A percentile compares a stretch with the other conserved stretches of the same genome.
Conservation (phyloP, 208 protist genomes). For the Wallacemonas sp. region DNA sequence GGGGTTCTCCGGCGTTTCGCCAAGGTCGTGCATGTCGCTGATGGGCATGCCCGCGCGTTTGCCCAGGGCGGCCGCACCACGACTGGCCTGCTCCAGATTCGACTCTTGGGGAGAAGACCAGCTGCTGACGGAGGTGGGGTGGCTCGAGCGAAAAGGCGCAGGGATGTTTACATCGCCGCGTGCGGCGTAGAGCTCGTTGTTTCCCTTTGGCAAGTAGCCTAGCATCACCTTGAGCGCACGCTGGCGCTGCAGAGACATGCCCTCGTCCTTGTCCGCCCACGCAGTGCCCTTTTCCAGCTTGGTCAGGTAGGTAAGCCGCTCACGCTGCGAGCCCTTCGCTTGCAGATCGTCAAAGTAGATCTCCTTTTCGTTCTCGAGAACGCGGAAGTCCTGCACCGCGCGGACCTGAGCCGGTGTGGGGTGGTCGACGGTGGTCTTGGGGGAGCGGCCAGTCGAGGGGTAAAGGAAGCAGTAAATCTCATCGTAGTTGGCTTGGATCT, state of each 20-base stretch:
- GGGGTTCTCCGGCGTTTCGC: slow-evolving; percentile 80
- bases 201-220: slow-evolving; percentile 86
- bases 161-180: slow-evolving; percentile 84
- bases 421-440: slow-evolving; percentile 80
- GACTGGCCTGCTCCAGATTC: slow-evolving; percentile 84
- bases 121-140: slow-evolving; percentile 65
- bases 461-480: slow-evolving; percentile 88
- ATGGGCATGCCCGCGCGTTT: slow-evolving; percentile 82
- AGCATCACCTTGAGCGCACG: slow-evolving; percentile 87
- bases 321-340: slow-evolving; percentile 48
- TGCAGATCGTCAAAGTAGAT: slow-evolving; percentile 84
- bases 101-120: slow-evolving; percentile 78
- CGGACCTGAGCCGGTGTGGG: slow-evolving; percentile 55
- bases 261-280: slow-evolving; percentile 88
- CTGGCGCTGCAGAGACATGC: slow-evolving; percentile 83
- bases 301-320: slow-evolving; percentile 59
- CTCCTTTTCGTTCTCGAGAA: slow-evolving; percentile 77
- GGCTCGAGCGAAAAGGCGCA: slow-evolving; percentile 79
- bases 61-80: slow-evolving; percentile 73
- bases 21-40: slow-evolving; percentile 87
- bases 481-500: slow-evolving; percentile 70
- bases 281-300: slow-evolving; percentile 78
- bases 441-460: slow-evolving; percentile 76
- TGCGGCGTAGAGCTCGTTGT: slow-evolving; percentile 82
- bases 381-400: slow-evolving; percentile 55